Conservation (phyloP, 1,139 yeast species). For the Pichia sp. region DNA sequence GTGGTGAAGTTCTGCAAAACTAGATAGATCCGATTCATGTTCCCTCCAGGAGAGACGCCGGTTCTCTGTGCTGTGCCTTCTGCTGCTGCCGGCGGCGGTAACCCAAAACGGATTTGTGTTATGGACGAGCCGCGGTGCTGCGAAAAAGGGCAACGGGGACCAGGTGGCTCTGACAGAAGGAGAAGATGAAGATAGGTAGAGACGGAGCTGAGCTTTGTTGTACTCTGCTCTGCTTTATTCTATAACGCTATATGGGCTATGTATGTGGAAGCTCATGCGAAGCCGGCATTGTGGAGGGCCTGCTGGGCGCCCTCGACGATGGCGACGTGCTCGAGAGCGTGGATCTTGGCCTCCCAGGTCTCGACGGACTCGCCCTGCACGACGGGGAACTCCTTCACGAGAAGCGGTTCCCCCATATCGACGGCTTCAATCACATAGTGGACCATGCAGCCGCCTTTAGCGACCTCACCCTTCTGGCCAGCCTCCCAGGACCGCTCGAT, state of each 20-base stretch:
- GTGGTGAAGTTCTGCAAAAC: background rate
- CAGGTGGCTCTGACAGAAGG: too few species aligned
- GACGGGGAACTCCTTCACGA: conserved; percentile 73
- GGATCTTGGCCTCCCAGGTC: conserved; percentile 80
- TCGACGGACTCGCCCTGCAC: conserved; percentile 70
- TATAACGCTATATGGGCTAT: too few species aligned
- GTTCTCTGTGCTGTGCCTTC: too few species aligned
- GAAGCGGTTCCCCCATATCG: conserved; percentile 84
- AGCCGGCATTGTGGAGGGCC: conserved; percentile 34
- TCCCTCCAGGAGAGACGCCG: background rate
- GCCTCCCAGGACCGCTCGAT: conserved; percentile 95
- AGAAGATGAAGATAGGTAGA: too few species aligned
- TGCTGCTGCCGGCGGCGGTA: too few species aligned
- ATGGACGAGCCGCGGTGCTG: too few species aligned
- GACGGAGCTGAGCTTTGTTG: too few species aligned
- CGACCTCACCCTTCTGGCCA: conserved; percentile 74
- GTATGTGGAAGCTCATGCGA: background rate
- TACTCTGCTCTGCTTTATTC: too few species aligned
- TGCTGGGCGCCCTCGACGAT: conserved; percentile 79
- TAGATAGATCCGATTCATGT: background rate
- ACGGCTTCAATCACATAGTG: conserved; percentile 93
- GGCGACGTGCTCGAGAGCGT: conserved; percentile 77
- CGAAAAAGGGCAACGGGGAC: too few species aligned
- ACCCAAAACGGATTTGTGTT: too few species aligned
- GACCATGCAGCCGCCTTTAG: conserved; percentile 93